phyloP scores from a whole-genome alignment of 2,329 filamentous ascomycete species.

The Scedosporium boydii region DNA sequence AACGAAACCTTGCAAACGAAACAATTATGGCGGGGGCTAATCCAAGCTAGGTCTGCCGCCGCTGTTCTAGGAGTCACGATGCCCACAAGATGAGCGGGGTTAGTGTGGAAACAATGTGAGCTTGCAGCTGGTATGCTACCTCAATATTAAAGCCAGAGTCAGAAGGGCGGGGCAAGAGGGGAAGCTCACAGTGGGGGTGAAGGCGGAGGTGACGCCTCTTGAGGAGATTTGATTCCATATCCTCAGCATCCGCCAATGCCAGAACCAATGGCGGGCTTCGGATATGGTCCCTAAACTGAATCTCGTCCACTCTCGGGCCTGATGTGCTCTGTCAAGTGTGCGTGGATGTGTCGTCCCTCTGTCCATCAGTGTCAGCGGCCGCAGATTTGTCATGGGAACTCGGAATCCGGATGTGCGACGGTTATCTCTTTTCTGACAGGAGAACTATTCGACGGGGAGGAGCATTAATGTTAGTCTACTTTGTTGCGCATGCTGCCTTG shows the following conservation, averaged over 20 bases:
- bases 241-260: not conserved
- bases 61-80: not conserved
- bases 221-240: not conserved
- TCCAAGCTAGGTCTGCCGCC: not conserved
- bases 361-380: not conserved
- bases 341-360: not conserved
- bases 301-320: not conserved
- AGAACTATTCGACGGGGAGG: not conserved
- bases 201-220: not conserved
- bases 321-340: not conserved
- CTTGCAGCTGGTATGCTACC: not conserved
- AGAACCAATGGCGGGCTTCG: not conserved
- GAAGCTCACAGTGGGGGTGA: no score
- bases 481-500: not conserved
- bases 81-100: not conserved
- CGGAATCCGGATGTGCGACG: not conserved
- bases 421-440: not conserved
- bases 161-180: not conserved
- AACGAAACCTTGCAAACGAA: not conserved
- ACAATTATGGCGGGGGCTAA: not conserved
- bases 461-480: not conserved
- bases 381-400: not conserved
- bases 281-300: not conserved
- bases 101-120: not conserved
- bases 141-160: not conserved